Base-by-base conservation (phyloP, 306 rosid genomes). In the Vicia faba region DNA sequence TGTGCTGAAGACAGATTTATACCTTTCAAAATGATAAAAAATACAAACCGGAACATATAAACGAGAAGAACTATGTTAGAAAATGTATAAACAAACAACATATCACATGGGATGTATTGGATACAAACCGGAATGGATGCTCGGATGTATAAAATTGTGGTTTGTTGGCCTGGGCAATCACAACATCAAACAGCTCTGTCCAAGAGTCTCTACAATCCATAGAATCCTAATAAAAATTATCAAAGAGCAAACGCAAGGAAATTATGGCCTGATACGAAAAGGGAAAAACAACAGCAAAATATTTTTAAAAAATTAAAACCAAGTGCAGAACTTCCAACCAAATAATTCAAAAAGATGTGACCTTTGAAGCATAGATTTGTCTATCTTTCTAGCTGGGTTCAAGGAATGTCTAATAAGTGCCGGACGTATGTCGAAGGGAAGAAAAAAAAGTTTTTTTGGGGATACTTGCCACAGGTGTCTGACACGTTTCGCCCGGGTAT, bases 151-250 rank as follows among this genome's bases (percentile, higher is more conserved):
- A 89, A 82, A 93, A 93, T 44, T 75, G 84, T 57, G 98, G 97
- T 81, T 93, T 93, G 58, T 89, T 86, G 60, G 98, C 98, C 80
- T 88, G 80, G 45, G 96, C 96, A 70, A 93, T 89, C 84, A 93
- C 96, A 48, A 93, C 98, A 69, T 93, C 97, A 83, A 93, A 93
- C 56, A 93, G 86, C 50, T 89, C 97, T 29, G 86, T 86, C 98
- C 96, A 93, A 29, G 88, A 82, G 68, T 84, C 96, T 74, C 75
- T 80, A 64, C 48, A 78, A 73, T 80, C 95, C 82, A 74, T 41
- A 55, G 89, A 89, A 75, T 89, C 96, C 98, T 93, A 77, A 85
- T 50, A 56, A 67, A 72, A 75, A 67, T 72, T 38, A 75, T 28
- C 46, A 14, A 70, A 74, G 64, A 71, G 80, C 72, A 44, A 71